Percentiles rank a stretch among this genome's conserved stretches.
phyloP scores from a whole-genome alignment of 495 filamentous ascomycete genomes.

The Penicillium pancosmium region DNA sequence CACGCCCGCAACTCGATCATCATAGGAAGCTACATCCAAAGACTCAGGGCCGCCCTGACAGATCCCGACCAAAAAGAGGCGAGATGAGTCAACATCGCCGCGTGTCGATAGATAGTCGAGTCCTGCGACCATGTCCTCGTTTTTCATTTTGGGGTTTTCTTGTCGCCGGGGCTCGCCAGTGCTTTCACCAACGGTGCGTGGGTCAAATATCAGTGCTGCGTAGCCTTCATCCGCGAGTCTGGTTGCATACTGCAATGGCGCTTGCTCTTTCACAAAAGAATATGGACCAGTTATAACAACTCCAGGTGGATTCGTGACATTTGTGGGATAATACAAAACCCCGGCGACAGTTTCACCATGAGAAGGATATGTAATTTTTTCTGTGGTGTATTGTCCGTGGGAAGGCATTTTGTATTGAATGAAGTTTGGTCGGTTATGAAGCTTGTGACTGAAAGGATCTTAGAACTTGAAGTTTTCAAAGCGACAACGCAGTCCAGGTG shows the following conservation, averaged over 20 bases:
- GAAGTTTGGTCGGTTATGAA: no score
- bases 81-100: constrained; percentile 17
- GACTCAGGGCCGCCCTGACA: constrained; percentile 28
- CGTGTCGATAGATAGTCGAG: constrained; percentile 23
- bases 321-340: constrained; percentile 14
- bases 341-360: constrained; percentile 21
- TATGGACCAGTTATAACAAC: constrained; percentile 25
- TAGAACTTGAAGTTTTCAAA: no score
- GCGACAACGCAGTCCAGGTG: no score
- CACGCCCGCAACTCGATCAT: constrained; percentile 22
- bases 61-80: constrained; percentile 26
- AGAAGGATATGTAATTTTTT: constrained; percentile 22
- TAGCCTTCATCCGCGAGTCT: constrained; percentile 28
- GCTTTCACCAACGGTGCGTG: constrained; percentile 26
- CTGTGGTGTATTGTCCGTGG: constrained; percentile 26
- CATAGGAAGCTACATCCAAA: constrained; percentile 27
- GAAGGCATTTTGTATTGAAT: constrained; percentile 20
- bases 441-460: no score
- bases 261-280: constrained; percentile 28
- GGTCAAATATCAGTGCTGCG: constrained; percentile 26
- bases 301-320: constrained; percentile 18
- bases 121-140: constrained; percentile 25
- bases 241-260: constrained; percentile 26
- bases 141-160: constrained; percentile 28
- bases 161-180: constrained; percentile 24